phyloP scores from a whole-genome alignment of 1,139 yeast genomes.

The Zygosaccharomyces pseudobailii region DNA sequence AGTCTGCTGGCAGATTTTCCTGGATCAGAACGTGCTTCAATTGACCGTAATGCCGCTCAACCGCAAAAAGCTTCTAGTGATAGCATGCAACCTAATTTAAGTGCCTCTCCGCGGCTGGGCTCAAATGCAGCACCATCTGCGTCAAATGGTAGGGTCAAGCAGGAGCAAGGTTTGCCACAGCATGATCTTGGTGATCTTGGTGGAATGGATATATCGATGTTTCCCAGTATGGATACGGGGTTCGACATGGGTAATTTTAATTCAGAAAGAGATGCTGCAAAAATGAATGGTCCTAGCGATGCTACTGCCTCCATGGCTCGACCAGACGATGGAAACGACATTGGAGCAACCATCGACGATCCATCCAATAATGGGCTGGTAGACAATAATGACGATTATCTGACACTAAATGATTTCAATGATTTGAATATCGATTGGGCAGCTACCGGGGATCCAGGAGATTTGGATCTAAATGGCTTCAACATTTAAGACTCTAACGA shows the following conservation, averaged over 20 bases:
- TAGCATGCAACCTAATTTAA: not conserved
- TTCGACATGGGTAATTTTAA: constrained; percentile 23
- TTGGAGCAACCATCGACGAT: not conserved
- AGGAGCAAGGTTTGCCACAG: constrained; percentile 4
- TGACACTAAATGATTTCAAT: constrained; percentile 34
- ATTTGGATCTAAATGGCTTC: constrained; percentile 29
- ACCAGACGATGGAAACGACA: not conserved
- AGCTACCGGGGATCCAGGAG: constrained; percentile 29
- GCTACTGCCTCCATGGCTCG: not conserved
- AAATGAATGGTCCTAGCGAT: not conserved
- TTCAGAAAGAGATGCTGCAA: constrained; percentile 1
- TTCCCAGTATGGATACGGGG: constrained; percentile 28
- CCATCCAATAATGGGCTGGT: constrained; percentile 11
- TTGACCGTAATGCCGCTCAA: constrained; percentile 7
- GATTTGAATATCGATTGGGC: constrained; percentile 36
- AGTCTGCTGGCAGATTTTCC: constrained; percentile 20
- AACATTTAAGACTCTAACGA: constrained; percentile 18
- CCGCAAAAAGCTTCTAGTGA: constrained; percentile 4
- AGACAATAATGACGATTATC: constrained; percentile 29
- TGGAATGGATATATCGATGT: constrained; percentile 32
- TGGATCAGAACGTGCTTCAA: constrained; percentile 1
- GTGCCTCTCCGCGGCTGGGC: constrained; percentile 8
- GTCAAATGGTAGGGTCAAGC: not conserved
- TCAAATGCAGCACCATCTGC: not conserved
- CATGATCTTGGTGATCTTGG: constrained; percentile 25